phyloP scores from a whole-genome alignment of 495 filamentous ascomycete genomes.

The Penicillium egyptiacum region DNA sequence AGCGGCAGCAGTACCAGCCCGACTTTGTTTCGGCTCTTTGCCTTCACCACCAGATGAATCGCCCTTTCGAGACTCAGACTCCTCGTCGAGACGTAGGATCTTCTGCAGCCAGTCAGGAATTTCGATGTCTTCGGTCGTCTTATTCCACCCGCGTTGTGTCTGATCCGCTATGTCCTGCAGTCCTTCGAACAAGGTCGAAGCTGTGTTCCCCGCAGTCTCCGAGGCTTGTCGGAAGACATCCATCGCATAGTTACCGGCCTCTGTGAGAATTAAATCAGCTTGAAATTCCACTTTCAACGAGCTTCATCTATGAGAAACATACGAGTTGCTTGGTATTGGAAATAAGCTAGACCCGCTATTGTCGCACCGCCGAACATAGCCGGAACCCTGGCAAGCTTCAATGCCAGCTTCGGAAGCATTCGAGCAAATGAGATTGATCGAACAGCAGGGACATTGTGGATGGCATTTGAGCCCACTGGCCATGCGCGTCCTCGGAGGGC shows the following conservation, averaged over 20 bases:
- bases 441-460: slow-evolving; percentile 77
- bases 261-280: slow-evolving; percentile 45
- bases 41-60: slow-evolving; percentile 47
- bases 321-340: slow-evolving; percentile 96
- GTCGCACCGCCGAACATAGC: slow-evolving; percentile 88
- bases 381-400: slow-evolving; percentile 84
- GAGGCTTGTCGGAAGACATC: slow-evolving; percentile 72
- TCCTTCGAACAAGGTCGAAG: slow-evolving; percentile 63
- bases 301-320: slow-evolving; percentile 36
- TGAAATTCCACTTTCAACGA: neutral
- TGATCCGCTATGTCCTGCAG: slow-evolving; percentile 74
- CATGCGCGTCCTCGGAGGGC: slow-evolving; percentile 64
- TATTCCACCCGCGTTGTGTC: slow-evolving; percentile 76
- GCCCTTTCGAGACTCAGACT: slow-evolving; percentile 38
- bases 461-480: slow-evolving; percentile 70
- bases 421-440: slow-evolving; percentile 84
- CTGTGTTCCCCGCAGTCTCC: slow-evolving; percentile 65
- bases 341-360: slow-evolving; percentile 81
- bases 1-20: slow-evolving; percentile 47
- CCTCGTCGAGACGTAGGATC: slow-evolving; percentile 61
- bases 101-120: slow-evolving; percentile 85
- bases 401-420: slow-evolving; percentile 79
- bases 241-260: slow-evolving; percentile 86
- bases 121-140: slow-evolving; percentile 74
- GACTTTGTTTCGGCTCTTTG: slow-evolving; percentile 62